Conservation (phyloP, 768 basidiomycete species). For the Phanerodontia chrysosporium region DNA sequence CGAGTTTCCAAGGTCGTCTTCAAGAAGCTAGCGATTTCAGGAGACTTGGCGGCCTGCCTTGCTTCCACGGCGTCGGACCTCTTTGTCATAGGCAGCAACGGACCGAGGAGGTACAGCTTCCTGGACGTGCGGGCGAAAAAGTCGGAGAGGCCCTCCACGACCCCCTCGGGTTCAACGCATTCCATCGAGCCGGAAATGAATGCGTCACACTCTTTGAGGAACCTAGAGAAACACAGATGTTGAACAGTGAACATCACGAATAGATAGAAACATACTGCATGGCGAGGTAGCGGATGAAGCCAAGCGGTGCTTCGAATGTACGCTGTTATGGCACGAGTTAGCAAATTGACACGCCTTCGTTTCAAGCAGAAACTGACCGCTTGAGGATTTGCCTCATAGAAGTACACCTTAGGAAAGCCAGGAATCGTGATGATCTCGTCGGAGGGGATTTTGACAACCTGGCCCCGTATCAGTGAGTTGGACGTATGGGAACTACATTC, state of each 20-base stretch:
- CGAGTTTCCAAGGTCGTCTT: constrained; percentile 9
- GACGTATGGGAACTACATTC: too few species aligned
- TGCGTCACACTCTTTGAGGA: constrained; percentile 13
- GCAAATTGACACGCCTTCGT: background rate
- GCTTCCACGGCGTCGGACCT: constrained; percentile 6
- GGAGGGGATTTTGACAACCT: background rate
- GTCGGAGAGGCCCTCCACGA: constrained; percentile 5
- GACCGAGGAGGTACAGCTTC: constrained; percentile 13
- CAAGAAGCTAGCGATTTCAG: constrained; percentile 15
- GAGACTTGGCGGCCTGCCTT: constrained; percentile 6
- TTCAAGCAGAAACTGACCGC: constrained; percentile 5
- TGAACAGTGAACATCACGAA: background rate
- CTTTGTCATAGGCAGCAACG: constrained; percentile 8
- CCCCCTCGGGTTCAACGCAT: constrained; percentile 15
- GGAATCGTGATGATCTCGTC: constrained; percentile 13
- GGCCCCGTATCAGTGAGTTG: too few species aligned
- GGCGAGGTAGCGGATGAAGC: background rate
- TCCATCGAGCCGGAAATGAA: constrained; percentile 12
- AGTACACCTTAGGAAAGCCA: constrained; percentile 21
- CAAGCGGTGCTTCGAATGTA: background rate
- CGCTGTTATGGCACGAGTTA: background rate
- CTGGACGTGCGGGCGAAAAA: constrained; percentile 16
- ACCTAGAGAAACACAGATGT: background rate
- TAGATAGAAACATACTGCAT: background rate
- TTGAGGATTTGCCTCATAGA: constrained; percentile 19